Evolutionary conservation across 1,139 yeast species (phyloP), one percentile per base, ranked within the genome.

Genomic region (Taphrina communis): DNA sequence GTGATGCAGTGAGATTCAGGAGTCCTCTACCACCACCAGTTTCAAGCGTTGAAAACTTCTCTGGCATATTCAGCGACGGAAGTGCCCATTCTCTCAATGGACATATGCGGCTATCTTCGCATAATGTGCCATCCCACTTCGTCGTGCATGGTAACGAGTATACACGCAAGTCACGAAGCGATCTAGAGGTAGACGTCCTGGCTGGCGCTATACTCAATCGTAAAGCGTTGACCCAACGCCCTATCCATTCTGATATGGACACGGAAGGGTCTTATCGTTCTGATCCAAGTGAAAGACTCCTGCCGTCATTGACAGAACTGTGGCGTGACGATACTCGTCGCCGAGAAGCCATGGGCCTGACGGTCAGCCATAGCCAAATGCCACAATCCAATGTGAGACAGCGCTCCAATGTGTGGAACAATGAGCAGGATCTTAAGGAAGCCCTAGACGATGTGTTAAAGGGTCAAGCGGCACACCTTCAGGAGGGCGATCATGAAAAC

Each of bases 121-220:
- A 60, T 14, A 66, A 19, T 11, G 69, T 71, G 5, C 61, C 71
- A 41, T 38, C 66, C 6, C 62, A 60, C 2, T 42, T 69, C 55
- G 44, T 73, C 8, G 61, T 73, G 19, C 71, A 61, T 17, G 53
- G 60, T 7, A 55, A 56, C n/a, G 48, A 61, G 8, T 83, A 79
- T 70, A 81, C 82, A 0, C 79, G 96, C 70, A 83, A 85, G 62
- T 88, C 93, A 0, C 80, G 85, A 70, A 82, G 88, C 1, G 78
- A 86, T 21, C 75, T 92, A 8, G 97, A 92, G 76, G 75, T 90
- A 8, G 97, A 92, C 76, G 79, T 88, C 0, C 76, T 82, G 14
- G 86, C 93, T 0, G 82, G 80, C 50, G 78, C 82, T 75, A 88
- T 92, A 21, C 59, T 78, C 6, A 92, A 92, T 75, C 78, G 93